Evolutionary conservation across 1,284 basidiomycete genomes (phyloP).

Genomic region (Peniophora sp.): DNA sequence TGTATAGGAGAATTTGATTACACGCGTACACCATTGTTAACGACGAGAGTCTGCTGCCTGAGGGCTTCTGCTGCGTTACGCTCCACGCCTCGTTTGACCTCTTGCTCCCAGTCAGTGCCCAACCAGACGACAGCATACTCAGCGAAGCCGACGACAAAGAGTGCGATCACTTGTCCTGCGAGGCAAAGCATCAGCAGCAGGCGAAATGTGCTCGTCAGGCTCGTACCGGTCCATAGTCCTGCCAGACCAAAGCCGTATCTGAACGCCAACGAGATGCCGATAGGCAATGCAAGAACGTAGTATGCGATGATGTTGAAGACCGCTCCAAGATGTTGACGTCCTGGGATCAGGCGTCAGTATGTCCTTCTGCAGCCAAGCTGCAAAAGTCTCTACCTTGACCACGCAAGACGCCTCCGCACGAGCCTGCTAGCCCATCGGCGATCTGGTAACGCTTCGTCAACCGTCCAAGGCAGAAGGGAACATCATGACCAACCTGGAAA

Average conservation of each 20-base stretch:
- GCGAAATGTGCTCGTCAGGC: background rate
- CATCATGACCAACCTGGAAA: slow-evolving; percentile 47
- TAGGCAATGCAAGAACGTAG: slow-evolving; percentile 64
- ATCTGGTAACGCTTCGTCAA: slow-evolving; percentile 22
- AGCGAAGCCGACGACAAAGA: slow-evolving; percentile 65
- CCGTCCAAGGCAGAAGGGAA: background rate
- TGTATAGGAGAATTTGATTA: background rate
- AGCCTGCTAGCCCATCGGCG: slow-evolving; percentile 66
- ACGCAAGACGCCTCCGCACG: slow-evolving; percentile 64
- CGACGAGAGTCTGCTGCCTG: background rate
- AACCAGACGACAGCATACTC: slow-evolving; percentile 62
- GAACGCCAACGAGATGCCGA: slow-evolving; percentile 67
- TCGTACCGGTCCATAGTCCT: slow-evolving; percentile 60
- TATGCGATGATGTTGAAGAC: slow-evolving; percentile 71
- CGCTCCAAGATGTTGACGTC: slow-evolving; percentile 68
- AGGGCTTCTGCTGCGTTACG: slow-evolving; percentile 7
- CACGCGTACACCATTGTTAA: background rate
- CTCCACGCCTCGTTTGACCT: slow-evolving; percentile 43
- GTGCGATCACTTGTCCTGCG: slow-evolving; percentile 61
- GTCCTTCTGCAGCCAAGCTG: no score
- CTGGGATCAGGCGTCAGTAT: slow-evolving; percentile 22
- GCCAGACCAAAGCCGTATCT: slow-evolving; percentile 41
- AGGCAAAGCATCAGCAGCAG: background rate
- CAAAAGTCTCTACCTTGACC: slow-evolving; percentile 50
- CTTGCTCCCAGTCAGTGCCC: slow-evolving; percentile 58